A percentile compares a stretch with the other conserved stretches of the same genome.
Evolutionary conservation across 2,329 filamentous ascomycete genomes (phyloP).

Genomic region (Metarhizium anisopliae): DNA sequence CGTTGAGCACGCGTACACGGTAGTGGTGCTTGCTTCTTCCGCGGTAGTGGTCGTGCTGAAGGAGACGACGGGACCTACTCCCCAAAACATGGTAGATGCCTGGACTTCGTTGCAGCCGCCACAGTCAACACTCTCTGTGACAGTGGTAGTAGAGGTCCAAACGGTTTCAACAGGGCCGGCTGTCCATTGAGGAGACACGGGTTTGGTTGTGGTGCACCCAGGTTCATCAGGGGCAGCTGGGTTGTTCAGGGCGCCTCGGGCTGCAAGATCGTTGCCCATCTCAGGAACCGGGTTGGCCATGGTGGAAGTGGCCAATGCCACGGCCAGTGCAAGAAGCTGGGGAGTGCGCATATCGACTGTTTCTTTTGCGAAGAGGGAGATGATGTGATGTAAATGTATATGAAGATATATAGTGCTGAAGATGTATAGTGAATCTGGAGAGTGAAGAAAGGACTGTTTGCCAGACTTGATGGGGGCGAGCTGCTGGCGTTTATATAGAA

Average conservation of each 20-base stretch:
- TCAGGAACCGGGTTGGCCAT: slow-evolving; percentile 5
- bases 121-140: slow-evolving; percentile 16
- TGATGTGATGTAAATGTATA: background rate
- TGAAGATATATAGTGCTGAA: background rate
- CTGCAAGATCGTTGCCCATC: background rate
- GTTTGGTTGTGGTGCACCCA: slow-evolving; percentile 9
- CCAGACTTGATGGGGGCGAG: background rate
- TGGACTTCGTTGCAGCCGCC: slow-evolving; percentile 12
- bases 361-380: background rate
- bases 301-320: slow-evolving; percentile 2
- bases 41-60: slow-evolving; percentile 15
- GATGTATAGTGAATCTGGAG: background rate
- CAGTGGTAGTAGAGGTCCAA: slow-evolving; percentile 17
- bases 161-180: slow-evolving; percentile 14
- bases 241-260: too few species aligned
- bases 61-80: slow-evolving; percentile 12
- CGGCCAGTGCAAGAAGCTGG: slow-evolving; percentile 1
- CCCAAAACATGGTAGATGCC: slow-evolving; percentile 4
- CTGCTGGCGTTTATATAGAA: background rate
- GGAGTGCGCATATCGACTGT: background rate
- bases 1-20: slow-evolving; percentile 2
- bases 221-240: too few species aligned
- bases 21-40: slow-evolving; percentile 5
- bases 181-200: slow-evolving; percentile 6
- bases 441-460: background rate